Evolutionary conservation across 495 filamentous ascomycete species (phyloP).

Genomic region (Hypoxylon cercidicola): DNA sequence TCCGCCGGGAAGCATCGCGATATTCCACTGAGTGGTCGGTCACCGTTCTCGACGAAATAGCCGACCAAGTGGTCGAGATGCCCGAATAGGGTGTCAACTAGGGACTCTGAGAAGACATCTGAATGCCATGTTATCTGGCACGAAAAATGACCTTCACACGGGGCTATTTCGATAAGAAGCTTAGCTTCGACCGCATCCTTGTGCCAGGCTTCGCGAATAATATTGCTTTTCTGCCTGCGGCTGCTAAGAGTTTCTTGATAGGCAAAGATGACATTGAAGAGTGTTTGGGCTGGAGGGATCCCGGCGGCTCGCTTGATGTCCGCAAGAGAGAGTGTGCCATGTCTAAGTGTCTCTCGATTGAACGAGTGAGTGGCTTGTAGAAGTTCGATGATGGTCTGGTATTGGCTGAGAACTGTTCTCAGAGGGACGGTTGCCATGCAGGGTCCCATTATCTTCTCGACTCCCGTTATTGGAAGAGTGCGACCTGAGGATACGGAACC

Average conservation of each 20-base stretch:
- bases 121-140: slow-evolving; percentile 64
- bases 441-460: slow-evolving; percentile 78
- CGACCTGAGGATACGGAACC: slow-evolving; percentile 82
- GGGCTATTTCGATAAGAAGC: slow-evolving; percentile 77
- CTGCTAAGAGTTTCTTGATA: slow-evolving; percentile 76
- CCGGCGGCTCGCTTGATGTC: slow-evolving; percentile 71
- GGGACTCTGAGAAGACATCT: slow-evolving; percentile 52
- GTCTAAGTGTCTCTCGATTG: slow-evolving; percentile 68
- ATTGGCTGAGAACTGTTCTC: slow-evolving; percentile 62
- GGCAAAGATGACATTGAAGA: slow-evolving; percentile 79
- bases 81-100: slow-evolving; percentile 59
- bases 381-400: slow-evolving; percentile 64
- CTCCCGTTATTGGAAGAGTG: slow-evolving; percentile 68
- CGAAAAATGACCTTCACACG: slow-evolving; percentile 61
- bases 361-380: slow-evolving; percentile 66
- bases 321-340: slow-evolving; percentile 67
- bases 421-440: slow-evolving; percentile 76
- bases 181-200: slow-evolving; percentile 78
- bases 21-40: slow-evolving; percentile 45
- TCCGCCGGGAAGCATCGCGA: slow-evolving; percentile 46
- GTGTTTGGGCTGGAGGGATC: slow-evolving; percentile 53
- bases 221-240: slow-evolving; percentile 35
- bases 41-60: slow-evolving; percentile 52
- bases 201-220: slow-evolving; percentile 62
- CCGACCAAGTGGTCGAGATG: slow-evolving; percentile 49